Evolutionary conservation across 2,329 filamentous ascomycete genomes (phyloP).

Genomic region (Aureobasidium sp.): DNA sequence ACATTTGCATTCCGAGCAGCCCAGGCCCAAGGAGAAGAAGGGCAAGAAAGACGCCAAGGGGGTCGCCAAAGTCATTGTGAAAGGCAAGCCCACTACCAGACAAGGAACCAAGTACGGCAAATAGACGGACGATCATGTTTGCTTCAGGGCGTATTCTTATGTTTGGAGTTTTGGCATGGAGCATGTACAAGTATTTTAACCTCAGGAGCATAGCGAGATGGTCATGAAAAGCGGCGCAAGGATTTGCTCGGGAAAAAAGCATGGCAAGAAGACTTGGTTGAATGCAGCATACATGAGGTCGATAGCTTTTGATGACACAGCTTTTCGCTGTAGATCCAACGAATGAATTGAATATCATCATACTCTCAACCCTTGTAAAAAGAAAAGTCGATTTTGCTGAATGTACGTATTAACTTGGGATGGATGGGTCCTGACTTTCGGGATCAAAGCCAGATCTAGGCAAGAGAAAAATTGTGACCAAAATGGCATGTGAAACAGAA

Average conservation of each 20-base stretch:
- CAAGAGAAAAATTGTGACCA: neutral
- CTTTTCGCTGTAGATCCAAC: neutral
- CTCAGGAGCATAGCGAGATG: slow-evolving; percentile 12
- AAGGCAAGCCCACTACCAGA: slow-evolving; percentile 39
- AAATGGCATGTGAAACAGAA: slow-evolving; percentile 1
- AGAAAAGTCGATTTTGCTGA: no score
- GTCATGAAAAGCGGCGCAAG: slow-evolving; percentile 10
- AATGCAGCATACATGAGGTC: neutral
- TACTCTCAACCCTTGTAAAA: neutral
- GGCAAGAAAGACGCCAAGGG: slow-evolving; percentile 27
- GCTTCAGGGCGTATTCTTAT: neutral
- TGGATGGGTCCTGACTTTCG: neutral
- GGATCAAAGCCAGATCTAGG: neutral
- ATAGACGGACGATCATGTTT: neutral
- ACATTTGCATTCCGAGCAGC: slow-evolving; percentile 26
- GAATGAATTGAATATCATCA: neutral
- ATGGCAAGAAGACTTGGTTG: slow-evolving; percentile 4
- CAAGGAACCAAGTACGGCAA: slow-evolving; percentile 14
- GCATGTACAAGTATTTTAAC: slow-evolving; percentile 9
- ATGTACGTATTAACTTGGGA: neutral
- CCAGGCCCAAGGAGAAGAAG: slow-evolving; percentile 25
- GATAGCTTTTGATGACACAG: neutral
- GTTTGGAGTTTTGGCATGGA: neutral
- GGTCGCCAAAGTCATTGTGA: slow-evolving; percentile 9
- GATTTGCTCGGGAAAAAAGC: slow-evolving; percentile 4